These are phyloP conservation scores for Geotrichum restrictum DNA, from an alignment of 1,139 yeast genomes.

Conservation along the genomic window DNA sequence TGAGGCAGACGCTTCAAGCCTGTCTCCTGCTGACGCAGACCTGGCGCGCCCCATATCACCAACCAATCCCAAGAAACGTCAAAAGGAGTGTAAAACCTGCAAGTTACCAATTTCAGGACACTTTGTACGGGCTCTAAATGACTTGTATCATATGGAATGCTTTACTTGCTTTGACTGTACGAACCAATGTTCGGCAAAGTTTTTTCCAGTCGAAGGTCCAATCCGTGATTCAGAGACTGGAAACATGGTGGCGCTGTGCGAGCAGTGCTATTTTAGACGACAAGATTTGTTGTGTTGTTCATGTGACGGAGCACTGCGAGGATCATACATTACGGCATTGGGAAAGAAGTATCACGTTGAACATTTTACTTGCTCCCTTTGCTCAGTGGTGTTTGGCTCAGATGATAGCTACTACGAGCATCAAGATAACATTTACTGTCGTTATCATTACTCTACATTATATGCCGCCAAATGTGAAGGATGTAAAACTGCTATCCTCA, in stretches of 20 bases:
- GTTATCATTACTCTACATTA: slow-evolving; percentile 78
- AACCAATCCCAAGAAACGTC: slow-evolving; percentile 18
- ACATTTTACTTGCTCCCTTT: slow-evolving; percentile 88
- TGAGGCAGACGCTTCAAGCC: not conserved
- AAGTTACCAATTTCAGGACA: slow-evolving; percentile 68
- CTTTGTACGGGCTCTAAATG: slow-evolving; percentile 77
- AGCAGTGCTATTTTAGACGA: slow-evolving; percentile 84
- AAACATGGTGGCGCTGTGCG: slow-evolving; percentile 76
- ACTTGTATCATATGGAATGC: slow-evolving; percentile 81
- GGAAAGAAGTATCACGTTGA: slow-evolving; percentile 92
- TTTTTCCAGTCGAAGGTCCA: slow-evolving; percentile 52
- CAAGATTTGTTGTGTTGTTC: slow-evolving; percentile 76
- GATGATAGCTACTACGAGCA: slow-evolving; percentile 94
- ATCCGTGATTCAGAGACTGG: slow-evolving; percentile 34
- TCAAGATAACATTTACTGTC: slow-evolving; percentile 78
- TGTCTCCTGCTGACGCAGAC: slow-evolving; percentile 9
- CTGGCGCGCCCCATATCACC: slow-evolving; percentile 15
- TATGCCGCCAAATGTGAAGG: slow-evolving; percentile 93
- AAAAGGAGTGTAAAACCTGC: slow-evolving; percentile 56
- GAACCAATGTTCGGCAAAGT: slow-evolving; percentile 65
- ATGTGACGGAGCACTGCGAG: slow-evolving; percentile 82
- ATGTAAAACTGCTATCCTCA: slow-evolving; percentile 83
- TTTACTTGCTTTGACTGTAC: slow-evolving; percentile 83
- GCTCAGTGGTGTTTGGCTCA: slow-evolving; percentile 82
- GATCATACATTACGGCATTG: slow-evolving; percentile 90